A percentile compares a stretch with the other conserved stretches of the same genome.
Evolutionary conservation across 257 asterid species (phyloP).

Genomic region (Solanum medicagineum): DNA sequence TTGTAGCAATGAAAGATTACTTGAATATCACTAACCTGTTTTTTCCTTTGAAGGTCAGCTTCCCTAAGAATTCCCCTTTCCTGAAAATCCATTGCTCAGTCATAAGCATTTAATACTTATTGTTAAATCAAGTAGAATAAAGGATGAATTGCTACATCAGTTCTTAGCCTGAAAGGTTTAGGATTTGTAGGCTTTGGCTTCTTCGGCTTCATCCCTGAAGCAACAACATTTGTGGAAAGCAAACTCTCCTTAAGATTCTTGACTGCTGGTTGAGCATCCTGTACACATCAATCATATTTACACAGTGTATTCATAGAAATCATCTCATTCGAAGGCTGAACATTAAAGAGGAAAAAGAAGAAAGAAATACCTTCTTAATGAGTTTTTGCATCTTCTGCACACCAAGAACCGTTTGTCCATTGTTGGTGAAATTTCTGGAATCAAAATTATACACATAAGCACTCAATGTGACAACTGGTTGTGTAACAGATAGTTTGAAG

Average conservation of each 20-base stretch:
- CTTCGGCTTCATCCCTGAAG: constrained; percentile 34
- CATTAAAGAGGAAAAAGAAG: neutral
- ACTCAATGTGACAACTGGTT: neutral
- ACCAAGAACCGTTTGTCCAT: constrained; percentile 37
- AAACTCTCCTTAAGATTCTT: constrained; percentile 24
- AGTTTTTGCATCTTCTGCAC: constrained; percentile 11
- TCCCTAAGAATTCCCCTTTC: constrained; percentile 87
- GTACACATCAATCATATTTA: neutral
- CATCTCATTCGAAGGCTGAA: neutral
- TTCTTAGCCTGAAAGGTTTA: constrained; percentile 91
- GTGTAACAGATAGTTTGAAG: neutral
- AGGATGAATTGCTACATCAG: constrained; percentile 51
- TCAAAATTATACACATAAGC: neutral
- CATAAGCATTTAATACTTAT: neutral
- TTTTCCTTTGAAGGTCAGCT: constrained; percentile 54
- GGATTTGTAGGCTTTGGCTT: constrained; percentile 84
- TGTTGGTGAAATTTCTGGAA: constrained; percentile 33
- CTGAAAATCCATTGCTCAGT: constrained; percentile 28
- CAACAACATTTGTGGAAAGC: constrained; percentile 11
- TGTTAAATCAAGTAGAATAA: neutral
- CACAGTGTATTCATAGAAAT: neutral
- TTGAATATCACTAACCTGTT: constrained; percentile 27
- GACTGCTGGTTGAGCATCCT: constrained; percentile 32
- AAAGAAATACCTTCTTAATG: constrained; percentile 28
- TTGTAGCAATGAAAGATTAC: constrained; percentile 8